Evolutionary conservation across 2,329 filamentous ascomycete species (phyloP).

Genomic region (Pyrenophora tritici-repentis): DNA sequence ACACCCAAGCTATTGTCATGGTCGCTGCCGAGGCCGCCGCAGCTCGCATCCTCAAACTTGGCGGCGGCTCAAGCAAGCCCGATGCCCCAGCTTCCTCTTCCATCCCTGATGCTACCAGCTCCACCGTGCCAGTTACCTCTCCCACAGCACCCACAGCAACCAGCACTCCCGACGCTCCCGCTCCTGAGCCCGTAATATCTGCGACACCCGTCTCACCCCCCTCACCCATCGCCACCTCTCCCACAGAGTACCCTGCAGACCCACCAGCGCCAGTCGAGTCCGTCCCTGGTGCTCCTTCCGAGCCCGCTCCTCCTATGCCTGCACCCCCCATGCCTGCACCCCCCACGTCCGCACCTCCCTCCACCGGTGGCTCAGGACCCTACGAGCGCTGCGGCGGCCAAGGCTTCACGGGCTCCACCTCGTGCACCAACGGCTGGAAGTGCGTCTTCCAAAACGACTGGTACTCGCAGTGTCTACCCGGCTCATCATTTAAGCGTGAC

Average conservation of each 20-base stretch:
- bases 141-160: conserved; percentile 3
- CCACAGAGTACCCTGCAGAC: conserved; percentile 5
- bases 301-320: conserved; percentile 2
- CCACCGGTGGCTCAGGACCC: conserved; percentile 1
- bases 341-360: neutral
- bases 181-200: conserved; percentile 17
- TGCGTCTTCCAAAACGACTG: conserved; percentile 48
- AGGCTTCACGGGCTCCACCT: conserved; percentile 47
- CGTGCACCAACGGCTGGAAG: conserved; percentile 47
- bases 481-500: neutral
- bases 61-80: conserved; percentile 24
- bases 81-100: conserved; percentile 1
- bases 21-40: conserved; percentile 66
- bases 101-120: conserved; percentile 10
- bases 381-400: conserved; percentile 54
- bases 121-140: neutral
- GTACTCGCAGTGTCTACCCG: conserved; percentile 10
- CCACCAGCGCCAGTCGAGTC: conserved; percentile 2
- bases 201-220: neutral
- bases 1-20: conserved; percentile 69
- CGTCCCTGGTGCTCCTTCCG: neutral
- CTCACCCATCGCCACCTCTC: conserved; percentile 11
- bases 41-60: conserved; percentile 55
- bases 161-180: too few species aligned
- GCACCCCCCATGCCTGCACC: conserved; percentile 6